A percentile compares a stretch with the other conserved stretches of the same genome.
These are phyloP conservation scores for Podospora pseudopauciseta DNA, from an alignment of 495 filamentous ascomycete genomes.

Conservation along the genomic window DNA sequence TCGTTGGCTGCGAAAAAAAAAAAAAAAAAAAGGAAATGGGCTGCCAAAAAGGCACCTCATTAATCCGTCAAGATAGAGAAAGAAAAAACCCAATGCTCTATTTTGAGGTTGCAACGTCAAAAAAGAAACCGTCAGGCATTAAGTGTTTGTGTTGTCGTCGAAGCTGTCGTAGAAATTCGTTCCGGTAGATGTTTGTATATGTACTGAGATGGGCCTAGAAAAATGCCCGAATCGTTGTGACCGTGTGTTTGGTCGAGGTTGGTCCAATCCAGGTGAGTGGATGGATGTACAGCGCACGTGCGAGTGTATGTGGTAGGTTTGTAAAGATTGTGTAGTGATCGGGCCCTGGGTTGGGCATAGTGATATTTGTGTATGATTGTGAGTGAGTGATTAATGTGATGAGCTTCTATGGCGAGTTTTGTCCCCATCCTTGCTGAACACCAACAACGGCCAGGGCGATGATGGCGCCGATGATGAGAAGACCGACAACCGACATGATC, in stretches of 20 bases:
- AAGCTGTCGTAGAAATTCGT: conserved; percentile 27
- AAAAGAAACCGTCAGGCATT: conserved; percentile 20
- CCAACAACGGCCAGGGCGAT: conserved; percentile 62
- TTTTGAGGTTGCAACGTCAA: conserved; percentile 2
- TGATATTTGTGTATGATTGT: conserved; percentile 7
- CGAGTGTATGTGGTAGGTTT: conserved; percentile 5
- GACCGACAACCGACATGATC: conserved; percentile 74
- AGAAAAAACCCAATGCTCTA: conserved; percentile 6
- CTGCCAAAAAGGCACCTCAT: conserved; percentile 9
- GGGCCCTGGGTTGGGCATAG: neutral
- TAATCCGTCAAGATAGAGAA: conserved; percentile 3
- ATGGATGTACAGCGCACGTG: conserved; percentile 2
- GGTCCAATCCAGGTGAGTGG: neutral
- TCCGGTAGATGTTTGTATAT: conserved; percentile 1
- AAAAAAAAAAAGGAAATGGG: neutral
- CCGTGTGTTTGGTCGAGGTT: neutral
- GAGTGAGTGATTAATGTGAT: conserved; percentile 3
- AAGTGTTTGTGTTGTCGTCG: conserved; percentile 14
- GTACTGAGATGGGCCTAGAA: neutral
- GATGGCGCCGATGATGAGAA: conserved; percentile 71
- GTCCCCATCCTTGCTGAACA: conserved; percentile 38
- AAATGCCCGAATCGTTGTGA: neutral
- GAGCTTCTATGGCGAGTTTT: neutral
- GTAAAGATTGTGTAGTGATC: conserved; percentile 2
- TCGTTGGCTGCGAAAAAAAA: neutral